phyloP scores from a whole-genome alignment of 306 rosid genomes.

The Trifolium repens region DNA sequence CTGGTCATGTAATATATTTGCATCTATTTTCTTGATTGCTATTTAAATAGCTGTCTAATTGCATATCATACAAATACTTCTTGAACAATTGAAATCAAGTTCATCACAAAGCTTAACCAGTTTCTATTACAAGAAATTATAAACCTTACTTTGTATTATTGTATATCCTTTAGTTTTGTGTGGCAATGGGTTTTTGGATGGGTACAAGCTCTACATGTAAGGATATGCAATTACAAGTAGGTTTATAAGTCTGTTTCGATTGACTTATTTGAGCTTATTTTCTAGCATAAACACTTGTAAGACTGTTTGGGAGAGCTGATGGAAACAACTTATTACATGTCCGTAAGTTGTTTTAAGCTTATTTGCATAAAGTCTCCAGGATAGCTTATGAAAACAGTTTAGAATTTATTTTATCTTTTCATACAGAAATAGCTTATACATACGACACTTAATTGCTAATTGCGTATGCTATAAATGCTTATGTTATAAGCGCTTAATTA shows the following conservation, averaged over 20 bases:
- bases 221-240: slow-evolving; percentile 12
- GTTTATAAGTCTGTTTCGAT: not conserved
- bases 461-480: not conserved
- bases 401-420: not conserved
- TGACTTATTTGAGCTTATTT: not conserved
- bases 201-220: not conserved
- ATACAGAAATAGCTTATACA: not conserved
- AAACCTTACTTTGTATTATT: not conserved
- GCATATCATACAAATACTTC: slow-evolving; percentile 18
- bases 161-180: slow-evolving; percentile 1
- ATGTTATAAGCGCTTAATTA: not conserved
- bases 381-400: not conserved
- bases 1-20: slow-evolving; percentile 69
- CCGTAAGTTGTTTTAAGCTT: not conserved
- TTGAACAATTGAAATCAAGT: not conserved
- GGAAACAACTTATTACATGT: not conserved
- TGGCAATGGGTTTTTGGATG: slow-evolving; percentile 23
- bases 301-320: not conserved
- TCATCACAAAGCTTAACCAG: slow-evolving; percentile 20
- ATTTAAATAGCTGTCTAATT: slow-evolving; percentile 23
- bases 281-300: not conserved
- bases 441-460: no score
- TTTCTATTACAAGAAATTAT: not conserved
- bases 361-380: not conserved
- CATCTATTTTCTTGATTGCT: slow-evolving; percentile 21